phyloP scores from a whole-genome alignment of 306 rosid species.

The Rosa multiflora region DNA sequence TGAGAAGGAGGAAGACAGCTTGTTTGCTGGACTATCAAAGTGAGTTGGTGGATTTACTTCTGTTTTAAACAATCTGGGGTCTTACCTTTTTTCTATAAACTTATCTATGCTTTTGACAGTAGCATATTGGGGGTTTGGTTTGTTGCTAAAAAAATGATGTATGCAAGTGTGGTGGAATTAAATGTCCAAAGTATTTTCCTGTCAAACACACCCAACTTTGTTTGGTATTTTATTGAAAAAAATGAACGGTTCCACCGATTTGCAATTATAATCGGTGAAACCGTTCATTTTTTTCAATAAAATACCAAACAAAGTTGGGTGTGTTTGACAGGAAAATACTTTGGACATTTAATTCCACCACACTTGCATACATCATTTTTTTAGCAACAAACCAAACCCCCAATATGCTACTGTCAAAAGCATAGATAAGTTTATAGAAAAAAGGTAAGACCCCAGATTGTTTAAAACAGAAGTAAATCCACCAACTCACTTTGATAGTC shows the following conservation, averaged over 20 bases:
- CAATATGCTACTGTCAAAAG: background rate
- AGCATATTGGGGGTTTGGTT: background rate
- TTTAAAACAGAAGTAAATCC: background rate
- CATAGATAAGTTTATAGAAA: background rate
- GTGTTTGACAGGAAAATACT: background rate
- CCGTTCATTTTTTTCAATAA: background rate
- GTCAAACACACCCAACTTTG: background rate
- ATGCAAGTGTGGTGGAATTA: background rate
- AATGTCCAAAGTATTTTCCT: background rate
- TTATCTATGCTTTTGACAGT: background rate
- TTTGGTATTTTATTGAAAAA: background rate
- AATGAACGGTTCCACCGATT: background rate
- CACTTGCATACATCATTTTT: background rate
- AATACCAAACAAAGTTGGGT: background rate
- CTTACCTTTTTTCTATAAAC: background rate
- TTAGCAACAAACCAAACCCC: background rate
- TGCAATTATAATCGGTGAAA: background rate
- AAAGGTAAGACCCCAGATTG: background rate
- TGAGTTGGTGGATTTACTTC: conserved; percentile 15
- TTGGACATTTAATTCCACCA: background rate
- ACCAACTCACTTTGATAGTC: conserved; percentile 64
- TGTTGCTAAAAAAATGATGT: background rate
- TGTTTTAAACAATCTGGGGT: background rate
- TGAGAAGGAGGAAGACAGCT: conserved; percentile 80
- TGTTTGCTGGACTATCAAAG: conserved; percentile 81